Base-by-base conservation (phyloP, 2,329 filamentous ascomycete species). In the Pyricularia sp. region DNA sequence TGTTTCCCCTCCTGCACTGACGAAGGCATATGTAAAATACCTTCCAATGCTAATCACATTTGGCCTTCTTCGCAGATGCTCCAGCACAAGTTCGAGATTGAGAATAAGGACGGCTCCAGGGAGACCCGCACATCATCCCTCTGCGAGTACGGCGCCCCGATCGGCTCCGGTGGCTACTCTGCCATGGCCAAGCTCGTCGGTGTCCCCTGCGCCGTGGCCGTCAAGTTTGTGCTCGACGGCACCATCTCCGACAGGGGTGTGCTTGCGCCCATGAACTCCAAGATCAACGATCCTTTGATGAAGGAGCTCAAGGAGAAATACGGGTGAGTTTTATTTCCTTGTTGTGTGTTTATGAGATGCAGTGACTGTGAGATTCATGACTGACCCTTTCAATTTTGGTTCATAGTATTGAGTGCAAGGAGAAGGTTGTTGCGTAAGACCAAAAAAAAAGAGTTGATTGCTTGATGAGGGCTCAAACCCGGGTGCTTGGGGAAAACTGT, bases 51-150 rank as follows among this genome's bases (percentile, higher is more conserved):
- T 65, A 71, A 73, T 58, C 6, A 11, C 65, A 2, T 30, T 25
- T 20, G 17, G 7, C n/a, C 20, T 17, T 36, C n/a, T 20, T 66
- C 4, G n/a, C 23, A 30, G 72, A 85, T 85, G 81, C 85, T 93
- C 36, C 91, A 93, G 82, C 90, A 92, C 83, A 90, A 88, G 82
- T 96, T 97, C 78, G 89, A 89, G 77, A 92, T 97, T 73, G 91
- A 95, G 84, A 83, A 90, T 80, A 89, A 90, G 80, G 91, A 95
- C 77, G 93, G 93, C 75, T 86, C 81, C 77, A 87, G 86, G 78
- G 88, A 96, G 83, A 93, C 89, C 64, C 85, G 90, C 72, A 94
- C 92, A 28, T 92, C 90, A 61, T 97, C 93, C 0, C 86, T 97
- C 20, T 85, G 84, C 76, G 92, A 96, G 78, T 94, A 96, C 79